Conservation (phyloP, 2,329 filamentous ascomycete species). For the Cucurbitaria berberidis region DNA sequence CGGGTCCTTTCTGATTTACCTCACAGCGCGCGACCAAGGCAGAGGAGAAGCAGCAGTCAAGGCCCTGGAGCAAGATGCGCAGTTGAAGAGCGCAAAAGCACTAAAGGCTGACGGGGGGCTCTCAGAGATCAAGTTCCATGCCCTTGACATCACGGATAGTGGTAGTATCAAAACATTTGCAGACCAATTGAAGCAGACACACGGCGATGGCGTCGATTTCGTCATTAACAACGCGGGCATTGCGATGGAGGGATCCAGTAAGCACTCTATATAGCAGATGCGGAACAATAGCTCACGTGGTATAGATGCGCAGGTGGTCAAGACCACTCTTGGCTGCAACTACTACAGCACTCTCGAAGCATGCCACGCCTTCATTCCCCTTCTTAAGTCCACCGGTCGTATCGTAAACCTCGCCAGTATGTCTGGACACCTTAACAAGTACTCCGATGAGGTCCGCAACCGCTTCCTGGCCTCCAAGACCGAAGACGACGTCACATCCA, state of each 20-base stretch:
- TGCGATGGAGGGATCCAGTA: slow-evolving; percentile 55
- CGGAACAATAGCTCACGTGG: background rate
- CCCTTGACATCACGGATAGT: slow-evolving; percentile 57
- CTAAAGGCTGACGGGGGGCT: slow-evolving; percentile 46
- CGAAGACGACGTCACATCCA: slow-evolving; percentile 53
- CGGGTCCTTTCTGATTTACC: slow-evolving; percentile 59
- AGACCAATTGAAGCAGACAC: slow-evolving; percentile 50
- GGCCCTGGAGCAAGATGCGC: slow-evolving; percentile 52
- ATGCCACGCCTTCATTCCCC: slow-evolving; percentile 54
- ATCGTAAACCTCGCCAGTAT: slow-evolving; percentile 58
- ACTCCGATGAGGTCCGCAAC: slow-evolving; percentile 51
- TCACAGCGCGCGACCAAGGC: slow-evolving; percentile 58
- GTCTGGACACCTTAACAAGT: slow-evolving; percentile 55
- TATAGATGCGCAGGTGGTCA: slow-evolving; percentile 55
- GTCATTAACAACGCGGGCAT: slow-evolving; percentile 63
- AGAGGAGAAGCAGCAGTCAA: slow-evolving; percentile 57
- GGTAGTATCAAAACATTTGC: slow-evolving; percentile 54
- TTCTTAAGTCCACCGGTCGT: slow-evolving; percentile 54
- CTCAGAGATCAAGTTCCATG: slow-evolving; percentile 56
- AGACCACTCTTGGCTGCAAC: slow-evolving; percentile 58
- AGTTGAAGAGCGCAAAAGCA: slow-evolving; percentile 56
- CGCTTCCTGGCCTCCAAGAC: slow-evolving; percentile 52
- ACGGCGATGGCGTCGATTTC: slow-evolving; percentile 59
- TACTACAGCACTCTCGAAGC: slow-evolving; percentile 60
- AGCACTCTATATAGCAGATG: background rate